Evolutionary conservation across 805 yeast species (phyloP), one percentile per base, ranked within the genome.

Genomic region (Kockiozyma suomiensis): DNA sequence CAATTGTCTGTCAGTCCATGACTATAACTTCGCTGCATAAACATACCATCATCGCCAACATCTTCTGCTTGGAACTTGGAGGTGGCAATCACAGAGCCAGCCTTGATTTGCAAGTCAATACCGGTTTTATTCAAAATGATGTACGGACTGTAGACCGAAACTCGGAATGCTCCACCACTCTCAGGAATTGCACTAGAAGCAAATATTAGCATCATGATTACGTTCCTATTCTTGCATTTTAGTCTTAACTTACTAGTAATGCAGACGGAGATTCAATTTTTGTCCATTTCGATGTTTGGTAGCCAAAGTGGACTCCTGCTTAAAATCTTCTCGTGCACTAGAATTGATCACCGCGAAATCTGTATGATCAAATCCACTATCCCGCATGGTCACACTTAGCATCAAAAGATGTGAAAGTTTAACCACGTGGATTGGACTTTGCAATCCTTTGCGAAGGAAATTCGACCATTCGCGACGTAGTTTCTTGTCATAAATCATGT

Each of bases 61-160:
- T 45, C 50, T 33, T 45, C 59, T 13, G 54, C 54, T 25, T 12
- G 26, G 58, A 51, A 49, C 45, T 54, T 42, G 43, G 88, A 82
- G 19, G 75, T 72, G 46, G 85, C 75, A 15, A 80, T 75, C 69
- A 87, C 88, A 28, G 76, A 68, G 13, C 80, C 78, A 35, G 85
- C 86, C 61, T 79, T 76, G 15, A 91, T 73, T 49, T 76, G 79
- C 13, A 94, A 64, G 64, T 83, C 83, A 61, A 80, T 81, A 1
- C 88, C 92, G 0, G 97, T 90, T 68, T 88, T 79, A 73, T 94
- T 96, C 64, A 92, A 76, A 17, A 94, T 76, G 47, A 94, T 78
- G 70, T 93, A 94, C 0, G 97, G 97, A 0, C 97, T 78, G 70
- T 84, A 90, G n/a, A 94, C 78, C 12, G 82, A 81, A 1, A 90